Evolutionary conservation across 1,139 yeast genomes (phyloP).

Genomic region (Taphrina pruni): DNA sequence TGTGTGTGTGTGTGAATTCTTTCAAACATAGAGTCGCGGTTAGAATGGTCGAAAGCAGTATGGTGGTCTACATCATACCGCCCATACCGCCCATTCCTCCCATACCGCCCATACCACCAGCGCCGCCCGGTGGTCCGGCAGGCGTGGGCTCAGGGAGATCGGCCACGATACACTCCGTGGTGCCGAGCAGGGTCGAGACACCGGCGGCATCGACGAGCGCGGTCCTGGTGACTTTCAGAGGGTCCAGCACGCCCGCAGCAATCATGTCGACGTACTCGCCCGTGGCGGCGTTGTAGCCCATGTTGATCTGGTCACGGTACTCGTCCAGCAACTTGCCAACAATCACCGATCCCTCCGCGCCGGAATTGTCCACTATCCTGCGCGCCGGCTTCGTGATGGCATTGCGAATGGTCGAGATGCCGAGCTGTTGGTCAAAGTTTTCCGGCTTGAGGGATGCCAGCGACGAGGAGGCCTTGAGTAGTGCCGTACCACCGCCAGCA

Average conservation of each 20-base stretch:
- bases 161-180: constrained; percentile 98
- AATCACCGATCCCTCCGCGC: constrained; percentile 97
- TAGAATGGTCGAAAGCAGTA: too few species aligned
- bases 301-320: constrained; percentile 83
- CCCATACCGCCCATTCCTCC: constrained; percentile 48
- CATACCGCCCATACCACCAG: constrained; percentile 66
- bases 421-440: constrained; percentile 97
- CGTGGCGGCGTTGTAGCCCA: constrained; percentile 92
- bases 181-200: constrained; percentile 96
- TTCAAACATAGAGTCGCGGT: too few species aligned
- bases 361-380: constrained; percentile 96
- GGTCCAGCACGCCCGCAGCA: constrained; percentile 97
- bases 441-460: constrained; percentile 79
- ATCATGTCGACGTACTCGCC: constrained; percentile 97
- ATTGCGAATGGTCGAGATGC: constrained; percentile 92
- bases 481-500: constrained; percentile 99
- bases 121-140: constrained; percentile 65
- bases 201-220: constrained; percentile 98
- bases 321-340: constrained; percentile 89
- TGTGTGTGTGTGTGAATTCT: too few species aligned
- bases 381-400: constrained; percentile 98
- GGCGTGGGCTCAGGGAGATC: constrained; percentile 90
- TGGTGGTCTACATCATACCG: constrained; percentile 19
- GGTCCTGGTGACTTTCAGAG: constrained; percentile 97
- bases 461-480: constrained; percentile 87